Percentiles rank a stretch among this genome's conserved stretches.
Conservation (phyloP, 2,329 filamentous ascomycete species). For the Phyllosticta citribraziliensis region DNA sequence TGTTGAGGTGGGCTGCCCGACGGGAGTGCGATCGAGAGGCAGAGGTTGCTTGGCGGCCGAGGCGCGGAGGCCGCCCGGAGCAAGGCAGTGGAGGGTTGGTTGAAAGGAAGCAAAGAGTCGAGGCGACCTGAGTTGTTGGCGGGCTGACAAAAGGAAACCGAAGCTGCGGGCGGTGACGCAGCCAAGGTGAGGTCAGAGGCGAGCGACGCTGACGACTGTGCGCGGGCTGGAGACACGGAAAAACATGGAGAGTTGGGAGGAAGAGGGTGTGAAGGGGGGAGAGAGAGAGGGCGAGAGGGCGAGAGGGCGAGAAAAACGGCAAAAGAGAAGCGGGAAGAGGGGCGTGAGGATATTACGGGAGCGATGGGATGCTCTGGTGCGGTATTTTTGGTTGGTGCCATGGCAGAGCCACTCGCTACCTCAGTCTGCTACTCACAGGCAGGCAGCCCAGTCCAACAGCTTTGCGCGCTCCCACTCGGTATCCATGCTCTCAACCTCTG, state of each 20-base stretch:
- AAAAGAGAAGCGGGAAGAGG: background rate
- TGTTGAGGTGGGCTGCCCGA: conserved; percentile 2
- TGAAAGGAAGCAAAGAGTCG: background rate
- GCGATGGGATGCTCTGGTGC: background rate
- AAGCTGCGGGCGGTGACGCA: background rate
- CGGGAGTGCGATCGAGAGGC: background rate
- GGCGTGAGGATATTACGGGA: background rate
- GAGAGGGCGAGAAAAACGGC: background rate
- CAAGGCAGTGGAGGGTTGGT: background rate
- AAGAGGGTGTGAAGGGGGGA: background rate
- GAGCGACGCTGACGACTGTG: background rate
- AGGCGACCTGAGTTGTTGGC: background rate
- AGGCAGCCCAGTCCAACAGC: too few species aligned
- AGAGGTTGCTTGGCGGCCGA: conserved; percentile 8
- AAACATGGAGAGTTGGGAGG: background rate
- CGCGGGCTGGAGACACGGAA: background rate
- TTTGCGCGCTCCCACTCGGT: too few species aligned
- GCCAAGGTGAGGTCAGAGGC: background rate
- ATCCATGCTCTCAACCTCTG: too few species aligned
- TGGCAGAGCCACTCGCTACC: too few species aligned
- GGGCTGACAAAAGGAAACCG: background rate
- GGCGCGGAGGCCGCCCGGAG: background rate
- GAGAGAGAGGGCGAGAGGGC: background rate
- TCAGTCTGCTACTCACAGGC: too few species aligned
- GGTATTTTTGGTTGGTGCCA: background rate